These are phyloP conservation scores for Phytomonas sp. DNA, from an alignment of 208 protist species.

Conservation along the genomic window DNA sequence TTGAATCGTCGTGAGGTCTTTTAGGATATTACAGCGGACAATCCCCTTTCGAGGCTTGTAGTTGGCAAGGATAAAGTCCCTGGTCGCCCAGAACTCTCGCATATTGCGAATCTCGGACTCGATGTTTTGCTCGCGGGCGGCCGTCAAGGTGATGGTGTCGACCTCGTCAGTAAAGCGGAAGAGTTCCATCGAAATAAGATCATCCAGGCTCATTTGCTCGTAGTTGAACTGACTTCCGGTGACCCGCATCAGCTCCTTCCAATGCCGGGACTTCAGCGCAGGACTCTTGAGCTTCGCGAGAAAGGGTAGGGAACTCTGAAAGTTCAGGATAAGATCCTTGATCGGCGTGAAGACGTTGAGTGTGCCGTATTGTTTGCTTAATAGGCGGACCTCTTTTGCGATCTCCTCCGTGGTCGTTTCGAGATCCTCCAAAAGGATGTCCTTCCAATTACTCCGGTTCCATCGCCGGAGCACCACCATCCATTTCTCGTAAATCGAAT, in stretches of 20 bases:
- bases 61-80: slow-evolving; percentile 78
- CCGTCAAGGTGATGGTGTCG: slow-evolving; percentile 88
- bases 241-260: slow-evolving; percentile 94
- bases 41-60: slow-evolving; percentile 89
- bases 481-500: slow-evolving; percentile 93
- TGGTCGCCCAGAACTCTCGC: slow-evolving; percentile 92
- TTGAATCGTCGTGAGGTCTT: slow-evolving; percentile 93
- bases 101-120: slow-evolving; percentile 94
- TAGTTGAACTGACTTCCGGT: slow-evolving; percentile 94
- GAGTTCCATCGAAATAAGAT: slow-evolving; percentile 97
- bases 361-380: slow-evolving; percentile 81
- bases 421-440: slow-evolving; percentile 94
- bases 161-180: slow-evolving; percentile 93
- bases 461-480: slow-evolving; percentile 87
- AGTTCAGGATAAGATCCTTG: slow-evolving; percentile 91
- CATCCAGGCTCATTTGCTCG: slow-evolving; percentile 95
- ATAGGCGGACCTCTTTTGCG: slow-evolving; percentile 68
- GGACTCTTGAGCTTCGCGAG: slow-evolving; percentile 95
- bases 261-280: slow-evolving; percentile 96
- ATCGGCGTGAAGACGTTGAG: slow-evolving; percentile 86
- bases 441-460: slow-evolving; percentile 95
- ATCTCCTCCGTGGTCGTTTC: slow-evolving; percentile 90
- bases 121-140: slow-evolving; percentile 93
- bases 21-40: slow-evolving; percentile 89
- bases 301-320: slow-evolving; percentile 94